Evolutionary conservation across 2,329 filamentous ascomycete genomes (phyloP), one percentile per base, ranked within the genome.

Genomic region (Emergomyces africanus): DNA sequence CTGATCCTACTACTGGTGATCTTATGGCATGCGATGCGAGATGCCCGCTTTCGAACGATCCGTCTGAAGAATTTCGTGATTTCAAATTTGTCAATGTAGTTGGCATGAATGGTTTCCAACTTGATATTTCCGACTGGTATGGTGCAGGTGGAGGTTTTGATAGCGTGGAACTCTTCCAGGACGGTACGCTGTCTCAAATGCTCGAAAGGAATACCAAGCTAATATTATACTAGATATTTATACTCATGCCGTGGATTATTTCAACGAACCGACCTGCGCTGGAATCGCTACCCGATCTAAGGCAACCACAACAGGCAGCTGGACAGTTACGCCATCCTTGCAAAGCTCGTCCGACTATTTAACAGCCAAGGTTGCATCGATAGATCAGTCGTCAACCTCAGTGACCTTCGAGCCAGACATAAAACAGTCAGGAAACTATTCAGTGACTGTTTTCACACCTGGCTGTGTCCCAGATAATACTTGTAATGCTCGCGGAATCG

Each of bases 51-150:
- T 90, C 88, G 62, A 79, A 84, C 68, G 83, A 89, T 67, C 74
- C 79, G 20, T 81, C 79, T 5, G 71, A 85, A 55, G 72, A 79
- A 56, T 95, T 83, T 65, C 91, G 96, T 71, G 94, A 99, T 67
- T 99, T 97, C 70, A 81, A 84, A 64, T 96, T 99, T 66, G 88
- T 96, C 65, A 95, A 94, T 69, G 73, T 75, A 6, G 85, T 99
- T 62, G 90, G 89, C 57, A 96, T 97, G 90, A 86, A 87, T 68
- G 81, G 80, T 39, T 94, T 99, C 72, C 83, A 86, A 62, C 81
- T 99, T 58, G 88, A 95, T 67, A 86, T 99, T 61, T 88, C 86
- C 2, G 88, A 83, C 18, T 97, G 87, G 82, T 96, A 95, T 71
- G 94, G 94, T 41, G 75, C 75, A 58, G 94, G 92, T 58, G 95